Evolutionary conservation across 495 filamentous ascomycete species (phyloP).

Genomic region (Talaromyces liani): DNA sequence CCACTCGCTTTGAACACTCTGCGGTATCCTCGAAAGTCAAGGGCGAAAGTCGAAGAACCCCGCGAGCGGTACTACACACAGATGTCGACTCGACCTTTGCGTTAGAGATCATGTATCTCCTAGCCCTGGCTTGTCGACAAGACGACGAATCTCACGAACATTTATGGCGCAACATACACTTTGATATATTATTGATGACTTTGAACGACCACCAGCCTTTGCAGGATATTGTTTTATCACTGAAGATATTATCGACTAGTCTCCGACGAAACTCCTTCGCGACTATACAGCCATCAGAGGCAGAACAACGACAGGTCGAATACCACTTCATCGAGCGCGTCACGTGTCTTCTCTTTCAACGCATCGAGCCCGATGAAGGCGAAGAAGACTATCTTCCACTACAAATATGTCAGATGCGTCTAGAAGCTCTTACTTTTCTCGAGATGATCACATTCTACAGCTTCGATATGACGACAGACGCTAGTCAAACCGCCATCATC

Average conservation of each 20-base stretch:
- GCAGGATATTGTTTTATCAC: slow-evolving; percentile 48
- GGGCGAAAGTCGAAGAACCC: slow-evolving; percentile 32
- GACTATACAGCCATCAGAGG: slow-evolving; percentile 45
- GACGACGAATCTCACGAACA: slow-evolving; percentile 29
- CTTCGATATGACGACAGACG: slow-evolving; percentile 26
- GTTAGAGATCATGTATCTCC: slow-evolving; percentile 48
- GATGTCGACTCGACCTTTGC: slow-evolving; percentile 50
- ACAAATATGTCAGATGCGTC: slow-evolving; percentile 49
- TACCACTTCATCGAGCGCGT: slow-evolving; percentile 52
- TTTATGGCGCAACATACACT: slow-evolving; percentile 56
- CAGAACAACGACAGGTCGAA: slow-evolving; percentile 48
- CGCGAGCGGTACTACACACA: slow-evolving; percentile 34
- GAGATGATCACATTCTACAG: slow-evolving; percentile 37
- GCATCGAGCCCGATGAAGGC: slow-evolving; percentile 39
- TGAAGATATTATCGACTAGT: slow-evolving; percentile 53
- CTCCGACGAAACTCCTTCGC: slow-evolving; percentile 52
- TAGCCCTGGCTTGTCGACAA: slow-evolving; percentile 45
- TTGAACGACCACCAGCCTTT: slow-evolving; percentile 51
- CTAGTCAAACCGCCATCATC: slow-evolving; percentile 47
- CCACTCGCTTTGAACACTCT: slow-evolving; percentile 43
- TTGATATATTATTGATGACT: slow-evolving; percentile 59
- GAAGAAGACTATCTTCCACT: slow-evolving; percentile 36
- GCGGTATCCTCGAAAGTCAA: slow-evolving; percentile 31
- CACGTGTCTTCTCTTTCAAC: slow-evolving; percentile 51
- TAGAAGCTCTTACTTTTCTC: slow-evolving; percentile 50